A percentile compares a stretch with the other conserved stretches of the same genome.
phyloP scores from a whole-genome alignment of 495 filamentous ascomycete species.

The Cercophora scortea region DNA sequence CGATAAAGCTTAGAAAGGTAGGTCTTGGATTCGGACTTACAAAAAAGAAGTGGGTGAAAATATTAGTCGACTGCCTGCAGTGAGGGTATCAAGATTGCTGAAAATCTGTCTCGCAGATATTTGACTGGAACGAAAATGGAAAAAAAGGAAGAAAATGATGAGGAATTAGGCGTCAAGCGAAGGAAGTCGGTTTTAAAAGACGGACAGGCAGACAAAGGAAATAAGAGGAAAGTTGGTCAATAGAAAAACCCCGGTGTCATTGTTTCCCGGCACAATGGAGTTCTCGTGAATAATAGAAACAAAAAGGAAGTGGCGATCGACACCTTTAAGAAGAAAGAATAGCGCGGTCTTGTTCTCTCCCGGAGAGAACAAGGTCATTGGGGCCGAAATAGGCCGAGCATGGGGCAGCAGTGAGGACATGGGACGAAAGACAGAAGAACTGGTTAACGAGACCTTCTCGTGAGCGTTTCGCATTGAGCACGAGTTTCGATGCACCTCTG shows the following conservation, averaged over 20 bases:
- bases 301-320: neutral
- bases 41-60: too few relatives aligned
- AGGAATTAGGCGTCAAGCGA: neutral
- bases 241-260: too few relatives aligned
- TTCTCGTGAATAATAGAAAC: neutral
- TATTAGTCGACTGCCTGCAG: neutral
- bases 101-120: neutral
- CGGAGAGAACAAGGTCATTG: too few relatives aligned
- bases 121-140: neutral
- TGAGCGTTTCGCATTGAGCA: constrained; percentile 25
- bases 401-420: constrained; percentile 2
- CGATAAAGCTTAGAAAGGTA: neutral
- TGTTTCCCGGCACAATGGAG: neutral
- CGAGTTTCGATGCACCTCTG: constrained; percentile 16
- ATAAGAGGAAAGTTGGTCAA: too few relatives aligned
- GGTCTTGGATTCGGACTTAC: too few relatives aligned
- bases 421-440: constrained; percentile 11
- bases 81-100: neutral
- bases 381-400: too few relatives aligned
- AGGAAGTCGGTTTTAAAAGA: neutral
- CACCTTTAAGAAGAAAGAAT: neutral
- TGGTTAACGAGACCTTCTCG: constrained; percentile 11
- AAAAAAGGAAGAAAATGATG: neutral
- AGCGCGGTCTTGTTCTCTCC: too few relatives aligned
- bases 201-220: too few relatives aligned